Evolutionary conservation across 2,329 filamentous ascomycete genomes (phyloP), one percentile per base, ranked within the genome.

Genomic region (Beauveria caledonica): DNA sequence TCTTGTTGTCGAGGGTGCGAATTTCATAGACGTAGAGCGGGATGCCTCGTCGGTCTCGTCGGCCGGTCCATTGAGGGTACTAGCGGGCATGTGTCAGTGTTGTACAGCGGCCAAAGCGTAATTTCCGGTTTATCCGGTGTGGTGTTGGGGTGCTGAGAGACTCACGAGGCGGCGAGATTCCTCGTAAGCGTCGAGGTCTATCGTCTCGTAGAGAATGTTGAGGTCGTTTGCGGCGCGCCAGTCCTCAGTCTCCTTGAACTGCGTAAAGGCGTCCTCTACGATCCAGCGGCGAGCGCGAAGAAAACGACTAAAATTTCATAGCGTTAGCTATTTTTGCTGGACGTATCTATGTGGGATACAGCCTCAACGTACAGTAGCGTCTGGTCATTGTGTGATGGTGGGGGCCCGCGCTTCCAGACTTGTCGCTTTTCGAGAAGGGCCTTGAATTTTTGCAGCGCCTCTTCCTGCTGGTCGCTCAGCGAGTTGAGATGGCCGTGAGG

Each of bases 51-150:
- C 86, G 88, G 75, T 97, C 93, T 66, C 92, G 85, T 65, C 92
- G 88, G 60, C 93, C 93, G 21, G 90, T 95, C 89, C 92, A 97
- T 84, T 96, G 91, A 25, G 92, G 92, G 70, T 96, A 96, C 88
- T 92, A 68, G 59, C 1, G 25, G 17, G 40, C 9, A n/a, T 29
- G 36, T 45, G 46, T 60, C 27, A 53, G 60, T 40, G 15, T 51
- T 54, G 61, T 17, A 19, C n/a, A 51, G 19, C 21, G 25, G 10
- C 45, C 13, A 10, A 29, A 46, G 52, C 52, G 48, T 45, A n/a
- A 27, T 36, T 19, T 39, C 40, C 58, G 50, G 49, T 21, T 29
- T 40, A 40, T 52, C 52, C 54, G 62, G 45, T 15, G 4, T 13
- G 29, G 29, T 21, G n/a, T 51, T 63, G 33, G 58, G 54, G 27